Percentiles rank a stretch among this genome's conserved stretches.
These are phyloP conservation scores for Zhuliangozyma blackwelliae DNA, from an alignment of 1,139 yeast species.

Conservation along the genomic window DNA sequence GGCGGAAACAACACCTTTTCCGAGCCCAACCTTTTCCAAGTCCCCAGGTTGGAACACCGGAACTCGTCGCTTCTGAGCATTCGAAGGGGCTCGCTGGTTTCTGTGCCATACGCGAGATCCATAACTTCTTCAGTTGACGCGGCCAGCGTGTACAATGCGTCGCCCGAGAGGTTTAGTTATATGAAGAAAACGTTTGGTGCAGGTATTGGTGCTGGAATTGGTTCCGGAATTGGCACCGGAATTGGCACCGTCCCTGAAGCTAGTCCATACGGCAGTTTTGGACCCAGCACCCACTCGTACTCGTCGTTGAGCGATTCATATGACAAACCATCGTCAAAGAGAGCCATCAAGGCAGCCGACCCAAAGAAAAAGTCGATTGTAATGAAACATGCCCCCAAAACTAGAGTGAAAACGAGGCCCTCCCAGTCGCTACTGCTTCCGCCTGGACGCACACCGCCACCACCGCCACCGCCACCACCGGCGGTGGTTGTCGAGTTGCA, in stretches of 20 bases:
- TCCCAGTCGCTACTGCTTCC: not conserved
- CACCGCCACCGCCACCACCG: constrained; percentile 23
- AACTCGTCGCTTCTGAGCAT: constrained; percentile 22
- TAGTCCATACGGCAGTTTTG: not conserved
- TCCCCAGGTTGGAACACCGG: constrained; percentile 5
- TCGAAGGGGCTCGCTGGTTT: constrained; percentile 14
- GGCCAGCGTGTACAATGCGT: constrained; percentile 8
- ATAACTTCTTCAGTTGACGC: constrained; percentile 10
- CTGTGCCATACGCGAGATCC: constrained; percentile 9
- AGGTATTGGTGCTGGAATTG: no score
- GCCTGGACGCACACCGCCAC: no score
- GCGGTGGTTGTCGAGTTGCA: constrained; percentile 49
- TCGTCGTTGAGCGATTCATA: constrained; percentile 8
- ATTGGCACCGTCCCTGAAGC: no score
- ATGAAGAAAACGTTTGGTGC: constrained; percentile 4
- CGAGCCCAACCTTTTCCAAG: not conserved
- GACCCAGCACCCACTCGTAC: constrained; percentile 7
- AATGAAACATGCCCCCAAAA: no score
- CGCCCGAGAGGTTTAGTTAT: constrained; percentile 11
- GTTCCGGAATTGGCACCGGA: no score
- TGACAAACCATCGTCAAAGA: not conserved
- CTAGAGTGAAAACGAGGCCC: no score
- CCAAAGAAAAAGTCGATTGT: no score
- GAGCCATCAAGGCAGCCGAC: no score
- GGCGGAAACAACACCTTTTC: not conserved